phyloP scores from a whole-genome alignment of 23 red algal genomes.

The Gracilariopsis chorda region DNA sequence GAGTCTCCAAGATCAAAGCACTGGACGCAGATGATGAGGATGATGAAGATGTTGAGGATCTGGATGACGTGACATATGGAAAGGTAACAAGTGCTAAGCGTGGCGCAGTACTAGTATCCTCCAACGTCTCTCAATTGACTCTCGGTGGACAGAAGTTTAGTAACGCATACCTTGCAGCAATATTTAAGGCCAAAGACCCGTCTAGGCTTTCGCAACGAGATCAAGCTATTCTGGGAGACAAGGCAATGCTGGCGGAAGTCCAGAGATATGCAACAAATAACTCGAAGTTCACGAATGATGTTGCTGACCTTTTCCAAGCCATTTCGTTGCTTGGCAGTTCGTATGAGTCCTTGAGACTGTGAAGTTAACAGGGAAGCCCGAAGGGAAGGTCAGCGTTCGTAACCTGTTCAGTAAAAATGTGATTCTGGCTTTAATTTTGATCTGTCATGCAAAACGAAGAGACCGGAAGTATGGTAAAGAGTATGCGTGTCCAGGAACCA shows the following conservation, averaged over 20 bases:
- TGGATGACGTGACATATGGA: slow-evolving; percentile 78
- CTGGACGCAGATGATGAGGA: slow-evolving; percentile 18
- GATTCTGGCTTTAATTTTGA: not conserved
- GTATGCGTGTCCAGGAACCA: too few relatives aligned
- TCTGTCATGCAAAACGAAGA: not conserved
- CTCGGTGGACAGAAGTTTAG: slow-evolving; percentile 87
- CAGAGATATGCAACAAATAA: slow-evolving; percentile 82
- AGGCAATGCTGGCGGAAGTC: slow-evolving; percentile 35
- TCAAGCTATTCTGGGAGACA: slow-evolving; percentile 64
- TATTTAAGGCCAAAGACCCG: slow-evolving; percentile 55
- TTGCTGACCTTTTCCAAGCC: slow-evolving; percentile 78
- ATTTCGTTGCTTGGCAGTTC: slow-evolving; percentile 78
- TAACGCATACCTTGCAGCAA: slow-evolving; percentile 72
- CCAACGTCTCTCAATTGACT: slow-evolving; percentile 78
- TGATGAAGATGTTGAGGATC: slow-evolving; percentile 48
- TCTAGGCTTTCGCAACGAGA: slow-evolving; percentile 63
- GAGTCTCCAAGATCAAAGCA: slow-evolving; percentile 31
- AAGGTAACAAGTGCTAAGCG: slow-evolving; percentile 66
- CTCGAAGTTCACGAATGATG: slow-evolving; percentile 79
- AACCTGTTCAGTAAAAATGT: not conserved
- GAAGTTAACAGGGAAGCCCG: too few relatives aligned
- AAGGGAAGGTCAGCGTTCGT: too few relatives aligned
- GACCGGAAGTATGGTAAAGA: too few relatives aligned
- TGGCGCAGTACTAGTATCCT: slow-evolving; percentile 81
- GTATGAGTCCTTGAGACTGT: slow-evolving; percentile 70